These are phyloP conservation scores for Aspergillus thermomutatus DNA, from an alignment of 2,329 filamentous ascomycete species.

Conservation along the genomic window DNA sequence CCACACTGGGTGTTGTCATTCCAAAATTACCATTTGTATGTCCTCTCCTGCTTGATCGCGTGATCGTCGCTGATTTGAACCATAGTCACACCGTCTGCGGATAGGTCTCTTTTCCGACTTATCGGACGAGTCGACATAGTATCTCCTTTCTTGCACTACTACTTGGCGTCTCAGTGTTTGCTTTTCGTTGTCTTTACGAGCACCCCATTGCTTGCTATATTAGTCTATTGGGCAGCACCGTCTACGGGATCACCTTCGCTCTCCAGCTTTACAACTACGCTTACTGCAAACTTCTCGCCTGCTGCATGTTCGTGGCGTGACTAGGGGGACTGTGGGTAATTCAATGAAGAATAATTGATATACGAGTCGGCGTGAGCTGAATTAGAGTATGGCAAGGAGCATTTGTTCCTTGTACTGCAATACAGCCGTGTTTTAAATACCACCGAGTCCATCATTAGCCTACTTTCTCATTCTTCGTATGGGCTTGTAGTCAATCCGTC, in stretches of 20 bases:
- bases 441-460: not conserved
- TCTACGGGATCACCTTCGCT: not conserved
- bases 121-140: conserved; percentile 55
- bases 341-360: not conserved
- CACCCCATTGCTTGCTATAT: not conserved
- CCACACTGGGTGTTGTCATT: conserved; percentile 87
- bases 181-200: conserved; percentile 4
- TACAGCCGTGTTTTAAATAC: not conserved
- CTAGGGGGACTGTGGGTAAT: not conserved
- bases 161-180: conserved; percentile 5
- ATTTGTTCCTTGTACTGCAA: not conserved
- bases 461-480: not conserved
- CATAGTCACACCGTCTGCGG: conserved; percentile 72
- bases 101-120: conserved; percentile 70
- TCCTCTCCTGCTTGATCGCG: conserved; percentile 21
- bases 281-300: not conserved
- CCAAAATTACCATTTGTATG: conserved; percentile 93
- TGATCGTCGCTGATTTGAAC: conserved; percentile 25
- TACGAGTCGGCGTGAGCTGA: no score
- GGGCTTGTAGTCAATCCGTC: no score
- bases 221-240: not conserved
- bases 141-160: conserved; percentile 10
- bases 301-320: not conserved
- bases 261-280: not conserved
- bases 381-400: not conserved